Conservation (phyloP, 2,329 filamentous ascomycete species). For the Didymella pinodella region DNA sequence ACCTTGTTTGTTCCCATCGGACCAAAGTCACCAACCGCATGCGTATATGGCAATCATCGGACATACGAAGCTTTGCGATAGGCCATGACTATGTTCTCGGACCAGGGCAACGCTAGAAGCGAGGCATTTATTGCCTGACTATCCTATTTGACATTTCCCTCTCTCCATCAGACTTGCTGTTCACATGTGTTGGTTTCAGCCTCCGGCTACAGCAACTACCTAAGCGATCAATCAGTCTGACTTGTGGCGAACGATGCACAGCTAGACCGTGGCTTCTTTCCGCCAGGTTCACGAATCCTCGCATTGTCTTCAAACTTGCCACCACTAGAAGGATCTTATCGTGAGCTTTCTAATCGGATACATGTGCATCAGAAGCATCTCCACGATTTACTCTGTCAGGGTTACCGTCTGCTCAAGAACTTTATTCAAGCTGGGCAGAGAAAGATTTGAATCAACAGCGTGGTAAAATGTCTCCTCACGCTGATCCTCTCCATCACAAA, state of each 20-base stretch:
- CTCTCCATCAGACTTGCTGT: not conserved
- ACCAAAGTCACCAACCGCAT: not conserved
- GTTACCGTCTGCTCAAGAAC: not conserved
- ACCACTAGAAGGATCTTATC: not conserved
- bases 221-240: not conserved
- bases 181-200: not conserved
- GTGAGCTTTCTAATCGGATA: not conserved
- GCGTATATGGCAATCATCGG: not conserved
- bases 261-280: not conserved
- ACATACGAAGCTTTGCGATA: not conserved
- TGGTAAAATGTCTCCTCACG: conserved; percentile 36
- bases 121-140: not conserved
- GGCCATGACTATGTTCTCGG: not conserved
- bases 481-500: conserved; percentile 32
- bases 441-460: not conserved
- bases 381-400: not conserved
- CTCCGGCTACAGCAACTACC: not conserved
- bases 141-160: not conserved
- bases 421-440: not conserved
- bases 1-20: not conserved
- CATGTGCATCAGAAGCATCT: not conserved
- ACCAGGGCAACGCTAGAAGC: not conserved
- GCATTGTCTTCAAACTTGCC: not conserved
- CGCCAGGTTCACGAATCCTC: not conserved
- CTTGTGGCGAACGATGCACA: not conserved